phyloP scores from a whole-genome alignment of 331 rosid species.

The Acacia pycnantha region DNA sequence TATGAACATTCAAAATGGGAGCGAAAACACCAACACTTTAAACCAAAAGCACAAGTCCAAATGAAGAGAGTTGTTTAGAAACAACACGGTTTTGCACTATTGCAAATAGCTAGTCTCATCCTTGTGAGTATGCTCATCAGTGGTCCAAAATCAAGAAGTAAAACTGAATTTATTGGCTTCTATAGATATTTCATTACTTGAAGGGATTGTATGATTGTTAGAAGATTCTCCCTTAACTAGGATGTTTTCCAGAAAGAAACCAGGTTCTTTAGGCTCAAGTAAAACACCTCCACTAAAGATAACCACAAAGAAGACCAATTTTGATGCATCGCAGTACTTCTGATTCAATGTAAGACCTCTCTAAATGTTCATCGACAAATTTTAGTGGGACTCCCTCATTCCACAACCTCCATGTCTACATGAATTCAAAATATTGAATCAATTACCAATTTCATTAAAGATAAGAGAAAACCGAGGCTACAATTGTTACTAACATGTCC shows the following conservation, averaged over 20 bases:
- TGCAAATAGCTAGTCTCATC: background rate
- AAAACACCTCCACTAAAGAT: background rate
- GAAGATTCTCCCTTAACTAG: background rate
- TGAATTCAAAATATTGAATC: background rate
- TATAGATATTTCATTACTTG: background rate
- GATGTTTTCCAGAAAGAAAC: constrained; percentile 12
- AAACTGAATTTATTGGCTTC: constrained; percentile 19
- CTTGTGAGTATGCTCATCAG: too few relatives aligned
- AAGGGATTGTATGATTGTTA: background rate
- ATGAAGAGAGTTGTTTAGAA: background rate
- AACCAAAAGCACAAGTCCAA: too few relatives aligned
- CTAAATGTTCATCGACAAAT: background rate
- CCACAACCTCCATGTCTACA: background rate
- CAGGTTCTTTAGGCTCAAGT: background rate
- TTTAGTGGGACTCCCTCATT: background rate
- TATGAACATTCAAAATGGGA: too few relatives aligned
- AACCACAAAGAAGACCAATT: background rate
- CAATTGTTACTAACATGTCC: constrained; percentile 36
- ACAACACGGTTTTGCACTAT: background rate
- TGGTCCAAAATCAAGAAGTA: background rate
- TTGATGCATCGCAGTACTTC: background rate
- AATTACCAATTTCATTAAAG: background rate
- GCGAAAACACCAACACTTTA: too few relatives aligned
- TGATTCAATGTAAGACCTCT: background rate
- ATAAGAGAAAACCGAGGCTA: background rate